phyloP scores from a whole-genome alignment of 2,329 filamentous ascomycete genomes.

The Pyricularia sp. region DNA sequence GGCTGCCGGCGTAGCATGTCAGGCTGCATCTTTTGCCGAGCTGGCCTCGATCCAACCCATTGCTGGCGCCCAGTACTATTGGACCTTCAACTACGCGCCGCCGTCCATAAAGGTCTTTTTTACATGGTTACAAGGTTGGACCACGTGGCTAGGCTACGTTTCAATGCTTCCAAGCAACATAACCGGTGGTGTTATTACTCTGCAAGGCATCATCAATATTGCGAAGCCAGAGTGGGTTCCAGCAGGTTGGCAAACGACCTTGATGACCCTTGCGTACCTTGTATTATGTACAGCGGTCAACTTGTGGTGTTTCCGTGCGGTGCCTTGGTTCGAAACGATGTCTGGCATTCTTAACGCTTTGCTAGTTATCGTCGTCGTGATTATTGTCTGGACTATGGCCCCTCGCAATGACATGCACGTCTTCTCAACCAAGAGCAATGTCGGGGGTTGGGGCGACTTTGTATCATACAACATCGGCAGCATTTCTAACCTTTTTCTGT shows the following conservation, averaged over 20 bases:
- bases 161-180: conserved; percentile 19
- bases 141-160: conserved; percentile 28
- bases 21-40: conserved; percentile 23
- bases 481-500: conserved; percentile 18
- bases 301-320: conserved; percentile 22
- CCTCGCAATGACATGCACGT: conserved; percentile 19
- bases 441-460: conserved; percentile 16
- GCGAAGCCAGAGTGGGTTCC: conserved; percentile 5
- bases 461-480: conserved; percentile 22
- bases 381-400: conserved; percentile 18
- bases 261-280: conserved; percentile 24
- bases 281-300: conserved; percentile 15
- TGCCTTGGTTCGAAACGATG: conserved; percentile 24
- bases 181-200: conserved; percentile 20
- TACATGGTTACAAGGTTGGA: conserved; percentile 18
- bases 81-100: conserved; percentile 17
- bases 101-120: not conserved
- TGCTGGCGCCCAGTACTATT: conserved; percentile 28
- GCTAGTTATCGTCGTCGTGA: conserved; percentile 22
- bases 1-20: conserved; percentile 16
- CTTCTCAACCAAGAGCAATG: conserved; percentile 13
- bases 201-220: conserved; percentile 10
- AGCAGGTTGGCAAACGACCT: conserved; percentile 21
- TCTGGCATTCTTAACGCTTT: conserved; percentile 17
- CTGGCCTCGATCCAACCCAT: conserved; percentile 25